These are phyloP conservation scores for Neurospora sp. DNA, from an alignment of 495 filamentous ascomycete genomes.

Conservation along the genomic window DNA sequence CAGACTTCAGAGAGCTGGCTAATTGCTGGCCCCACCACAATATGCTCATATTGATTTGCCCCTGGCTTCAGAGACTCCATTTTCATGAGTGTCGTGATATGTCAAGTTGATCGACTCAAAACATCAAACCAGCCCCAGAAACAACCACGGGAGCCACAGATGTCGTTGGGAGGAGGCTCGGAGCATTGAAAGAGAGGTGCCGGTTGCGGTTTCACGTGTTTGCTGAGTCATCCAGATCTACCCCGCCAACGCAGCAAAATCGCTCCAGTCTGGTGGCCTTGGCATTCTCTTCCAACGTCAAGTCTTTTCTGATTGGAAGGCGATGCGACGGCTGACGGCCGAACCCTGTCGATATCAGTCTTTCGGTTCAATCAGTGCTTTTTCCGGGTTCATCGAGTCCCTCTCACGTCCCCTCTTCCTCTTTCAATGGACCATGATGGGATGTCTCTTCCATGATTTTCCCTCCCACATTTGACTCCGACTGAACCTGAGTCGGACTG, in stretches of 20 bases:
- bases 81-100: not conserved
- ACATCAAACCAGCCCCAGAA: not conserved
- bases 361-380: not conserved
- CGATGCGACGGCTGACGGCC: constrained; percentile 2
- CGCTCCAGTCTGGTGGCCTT: constrained; percentile 6
- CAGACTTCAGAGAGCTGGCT: not conserved
- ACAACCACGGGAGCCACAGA: constrained; percentile 8
- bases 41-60: not conserved
- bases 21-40: not conserved
- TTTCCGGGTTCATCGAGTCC: not conserved
- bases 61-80: not conserved
- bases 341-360: constrained; percentile 15
- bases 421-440: not conserved
- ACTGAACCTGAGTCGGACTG: not conserved
- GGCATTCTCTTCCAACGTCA: constrained; percentile 13
- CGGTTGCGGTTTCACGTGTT: constrained; percentile 6
- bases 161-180: constrained; percentile 4
- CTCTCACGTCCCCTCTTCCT: not conserved
- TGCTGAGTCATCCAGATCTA: constrained; percentile 10
- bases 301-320: constrained; percentile 17
- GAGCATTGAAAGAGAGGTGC: not conserved
- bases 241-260: constrained; percentile 5
- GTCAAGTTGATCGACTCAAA: not conserved
- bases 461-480: not conserved
- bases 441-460: not conserved